phyloP scores from a whole-genome alignment of 495 filamentous ascomycete species.

The Tuber brumale region DNA sequence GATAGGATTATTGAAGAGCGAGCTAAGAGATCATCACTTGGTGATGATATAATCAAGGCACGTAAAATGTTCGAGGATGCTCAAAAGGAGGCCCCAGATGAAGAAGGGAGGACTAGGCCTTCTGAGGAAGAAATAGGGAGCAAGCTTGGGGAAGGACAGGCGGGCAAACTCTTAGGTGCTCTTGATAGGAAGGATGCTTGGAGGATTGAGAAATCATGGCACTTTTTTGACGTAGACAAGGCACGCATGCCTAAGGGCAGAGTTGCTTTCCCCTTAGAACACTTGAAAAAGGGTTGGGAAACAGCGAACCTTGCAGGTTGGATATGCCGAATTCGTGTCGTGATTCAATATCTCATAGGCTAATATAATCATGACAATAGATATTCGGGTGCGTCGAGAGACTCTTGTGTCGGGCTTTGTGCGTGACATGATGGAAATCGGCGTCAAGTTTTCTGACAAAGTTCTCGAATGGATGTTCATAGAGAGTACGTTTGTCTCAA shows the following conservation, averaged over 20 bases:
- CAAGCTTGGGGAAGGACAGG: constrained; percentile 51
- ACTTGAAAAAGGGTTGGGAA: constrained; percentile 27
- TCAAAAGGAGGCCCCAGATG: constrained; percentile 51
- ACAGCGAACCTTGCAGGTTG: constrained; percentile 31
- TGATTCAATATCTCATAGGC: constrained; percentile 18
- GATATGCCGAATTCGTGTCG: constrained; percentile 39
- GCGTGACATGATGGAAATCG: constrained; percentile 52
- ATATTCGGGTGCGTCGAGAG: constrained; percentile 53
- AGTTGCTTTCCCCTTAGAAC: constrained; percentile 39
- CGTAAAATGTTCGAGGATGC: constrained; percentile 31
- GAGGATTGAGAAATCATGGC: constrained; percentile 55
- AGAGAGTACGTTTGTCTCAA: constrained; percentile 40
- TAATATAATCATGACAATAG: constrained; percentile 29
- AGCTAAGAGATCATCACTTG: constrained; percentile 17
- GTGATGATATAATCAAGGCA: constrained; percentile 16
- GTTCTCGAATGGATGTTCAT: constrained; percentile 65
- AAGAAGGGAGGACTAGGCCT: constrained; percentile 44
- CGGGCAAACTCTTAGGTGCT: constrained; percentile 58
- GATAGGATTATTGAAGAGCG: constrained; percentile 52
- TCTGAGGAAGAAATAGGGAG: constrained; percentile 47
- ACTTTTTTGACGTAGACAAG: constrained; percentile 55
- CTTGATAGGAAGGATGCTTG: constrained; percentile 69
- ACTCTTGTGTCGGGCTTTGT: constrained; percentile 63
- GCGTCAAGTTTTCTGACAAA: constrained; percentile 57
- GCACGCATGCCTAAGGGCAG: not conserved